Evolutionary conservation across 352 stramenopile species (phyloP).

Genomic region (Globisporangium carolinianum): DNA sequence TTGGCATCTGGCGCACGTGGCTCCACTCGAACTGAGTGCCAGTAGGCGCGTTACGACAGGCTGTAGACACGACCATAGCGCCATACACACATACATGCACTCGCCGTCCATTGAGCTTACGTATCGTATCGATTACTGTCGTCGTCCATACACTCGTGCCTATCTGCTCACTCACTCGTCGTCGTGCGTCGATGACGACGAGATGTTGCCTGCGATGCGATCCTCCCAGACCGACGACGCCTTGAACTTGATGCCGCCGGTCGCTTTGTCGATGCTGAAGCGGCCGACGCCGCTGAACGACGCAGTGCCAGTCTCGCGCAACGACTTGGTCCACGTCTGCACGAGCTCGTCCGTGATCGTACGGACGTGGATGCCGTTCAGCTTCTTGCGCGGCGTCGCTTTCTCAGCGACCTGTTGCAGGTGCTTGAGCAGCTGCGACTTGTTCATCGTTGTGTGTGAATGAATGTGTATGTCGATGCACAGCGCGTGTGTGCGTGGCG

Average conservation of each 20-base stretch:
- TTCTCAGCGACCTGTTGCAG: conserved; percentile 27
- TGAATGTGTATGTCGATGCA: background rate
- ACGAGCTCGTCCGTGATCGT: conserved; percentile 34
- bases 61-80: background rate
- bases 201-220: conserved; percentile 34
- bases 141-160: background rate
- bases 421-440: conserved; percentile 41
- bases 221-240: conserved; percentile 25
- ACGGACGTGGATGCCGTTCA: conserved; percentile 38
- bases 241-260: conserved; percentile 43
- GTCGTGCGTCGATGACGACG: conserved; percentile 14
- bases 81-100: background rate
- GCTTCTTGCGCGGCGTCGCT: conserved; percentile 28
- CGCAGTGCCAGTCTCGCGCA: conserved; percentile 36
- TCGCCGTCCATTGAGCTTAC: background rate
- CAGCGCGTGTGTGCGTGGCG: background rate
- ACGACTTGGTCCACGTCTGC: conserved; percentile 29
- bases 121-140: conserved; percentile 1
- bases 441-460: conserved; percentile 21
- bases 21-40: conserved; percentile 26
- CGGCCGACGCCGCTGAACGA: conserved; percentile 30
- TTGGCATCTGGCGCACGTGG: conserved; percentile 76
- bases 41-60: background rate
- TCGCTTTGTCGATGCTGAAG: conserved; percentile 38
- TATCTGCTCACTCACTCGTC: conserved; percentile 2